Conservation (phyloP, 106 monocot species). For the Platanthera zijinensis region DNA sequence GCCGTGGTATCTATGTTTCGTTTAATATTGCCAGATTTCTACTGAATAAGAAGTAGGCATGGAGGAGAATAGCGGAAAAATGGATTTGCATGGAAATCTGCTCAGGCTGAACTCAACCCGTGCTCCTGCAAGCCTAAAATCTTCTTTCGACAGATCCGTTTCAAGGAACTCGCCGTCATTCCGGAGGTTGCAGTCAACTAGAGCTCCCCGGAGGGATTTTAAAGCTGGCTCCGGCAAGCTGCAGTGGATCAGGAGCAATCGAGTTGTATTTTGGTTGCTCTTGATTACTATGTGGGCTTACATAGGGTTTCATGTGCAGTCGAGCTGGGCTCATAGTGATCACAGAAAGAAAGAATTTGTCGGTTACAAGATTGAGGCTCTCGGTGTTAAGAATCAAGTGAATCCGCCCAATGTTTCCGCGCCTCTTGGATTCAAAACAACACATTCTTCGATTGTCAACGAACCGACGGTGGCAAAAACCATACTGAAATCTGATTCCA, state of each 20-base stretch:
- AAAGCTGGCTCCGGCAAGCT: conserved; percentile 16
- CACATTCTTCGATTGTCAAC: conserved; percentile 5
- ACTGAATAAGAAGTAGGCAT: conserved; percentile 22
- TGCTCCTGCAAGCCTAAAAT: conserved; percentile 13
- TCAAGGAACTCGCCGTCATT: conserved; percentile 51
- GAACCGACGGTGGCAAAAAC: conserved; percentile 9
- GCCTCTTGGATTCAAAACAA: conserved; percentile 7
- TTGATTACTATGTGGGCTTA: conserved; percentile 73
- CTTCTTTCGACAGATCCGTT: conserved; percentile 10
- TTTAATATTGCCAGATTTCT: background rate
- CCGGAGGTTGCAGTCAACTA: conserved; percentile 29
- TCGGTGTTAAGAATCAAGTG: conserved; percentile 10
- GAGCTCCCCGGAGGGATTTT: conserved; percentile 50
- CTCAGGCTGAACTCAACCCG: conserved; percentile 27
- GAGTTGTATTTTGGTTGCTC: conserved; percentile 54
- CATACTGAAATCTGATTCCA: conserved; percentile 8
- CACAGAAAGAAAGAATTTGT: conserved; percentile 36
- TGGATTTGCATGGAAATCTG: conserved; percentile 28
- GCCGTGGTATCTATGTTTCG: background rate
- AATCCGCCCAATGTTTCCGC: conserved; percentile 7
- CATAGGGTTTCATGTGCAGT: conserved; percentile 73
- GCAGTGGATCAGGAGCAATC: conserved; percentile 50
- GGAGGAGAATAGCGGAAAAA: conserved; percentile 38
- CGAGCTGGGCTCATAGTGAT: conserved; percentile 70
- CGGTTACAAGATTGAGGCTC: conserved; percentile 31